Percentiles rank a stretch among this genome's conserved stretches.
Conservation (phyloP, 805 yeast genomes). For the Saccharomyces cerevisiae region DNA sequence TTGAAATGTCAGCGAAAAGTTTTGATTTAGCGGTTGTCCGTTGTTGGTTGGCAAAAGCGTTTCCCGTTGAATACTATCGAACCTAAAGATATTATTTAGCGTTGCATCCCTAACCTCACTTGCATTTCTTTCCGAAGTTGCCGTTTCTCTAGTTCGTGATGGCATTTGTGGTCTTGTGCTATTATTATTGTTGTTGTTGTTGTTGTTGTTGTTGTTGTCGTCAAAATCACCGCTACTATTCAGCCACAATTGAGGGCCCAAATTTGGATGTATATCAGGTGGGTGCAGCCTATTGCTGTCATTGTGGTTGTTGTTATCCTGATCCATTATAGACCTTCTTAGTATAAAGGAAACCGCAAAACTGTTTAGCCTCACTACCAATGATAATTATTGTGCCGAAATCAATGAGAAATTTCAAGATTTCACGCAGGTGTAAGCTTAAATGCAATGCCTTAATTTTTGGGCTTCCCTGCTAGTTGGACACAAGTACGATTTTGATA, state of each 20-base stretch:
- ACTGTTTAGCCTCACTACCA: not conserved
- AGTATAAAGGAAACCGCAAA: not conserved
- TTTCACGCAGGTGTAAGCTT: not conserved
- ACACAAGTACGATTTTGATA: not conserved
- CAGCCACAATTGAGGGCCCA: not conserved
- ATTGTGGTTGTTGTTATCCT: not conserved
- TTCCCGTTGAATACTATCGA: not conserved
- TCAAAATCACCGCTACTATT: not conserved
- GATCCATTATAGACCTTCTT: not conserved
- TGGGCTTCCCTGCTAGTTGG: not conserved
- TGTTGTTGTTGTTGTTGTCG: conserved; percentile 5
- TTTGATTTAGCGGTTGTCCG: not conserved
- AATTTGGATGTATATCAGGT: conserved; percentile 7
- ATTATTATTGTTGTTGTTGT: conserved; percentile 7
- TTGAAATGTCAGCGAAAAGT: not conserved
- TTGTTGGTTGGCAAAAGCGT: not conserved
- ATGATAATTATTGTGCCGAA: not conserved
- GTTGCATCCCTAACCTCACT: not conserved
- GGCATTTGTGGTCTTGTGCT: not conserved
- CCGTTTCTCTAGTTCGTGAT: not conserved
- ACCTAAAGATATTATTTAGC: not conserved
- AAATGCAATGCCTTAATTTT: not conserved
- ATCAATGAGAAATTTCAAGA: not conserved
- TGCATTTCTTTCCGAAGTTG: not conserved
- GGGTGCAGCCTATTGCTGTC: not conserved